phyloP scores from a whole-genome alignment of 2,329 filamentous ascomycete genomes.

The Trichocomaceae sp. region DNA sequence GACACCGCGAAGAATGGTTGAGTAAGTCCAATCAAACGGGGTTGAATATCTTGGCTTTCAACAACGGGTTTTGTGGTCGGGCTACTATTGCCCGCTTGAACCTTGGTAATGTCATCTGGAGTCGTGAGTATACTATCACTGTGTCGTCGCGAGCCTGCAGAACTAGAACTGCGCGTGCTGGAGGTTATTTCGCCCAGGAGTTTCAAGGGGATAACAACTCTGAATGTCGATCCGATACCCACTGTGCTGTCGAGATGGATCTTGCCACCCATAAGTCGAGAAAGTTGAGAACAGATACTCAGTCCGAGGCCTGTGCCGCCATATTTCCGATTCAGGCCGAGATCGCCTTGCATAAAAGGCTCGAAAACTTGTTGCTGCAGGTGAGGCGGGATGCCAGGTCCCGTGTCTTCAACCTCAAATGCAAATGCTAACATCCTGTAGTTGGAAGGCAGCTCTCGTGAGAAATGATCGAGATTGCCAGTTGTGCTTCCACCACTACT shows the following conservation, averaged over 20 bases:
- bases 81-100: constrained; percentile 16
- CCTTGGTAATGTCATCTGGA: constrained; percentile 17
- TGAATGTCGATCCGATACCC: constrained; percentile 73
- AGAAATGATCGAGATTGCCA: constrained; percentile 3
- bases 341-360: constrained; percentile 88
- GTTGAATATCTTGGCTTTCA: constrained; percentile 56
- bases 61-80: constrained; percentile 40
- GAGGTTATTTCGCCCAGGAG: constrained; percentile 63
- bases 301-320: constrained; percentile 82
- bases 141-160: constrained; percentile 25
- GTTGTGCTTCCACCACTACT: background rate
- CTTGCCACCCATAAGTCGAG: constrained; percentile 71
- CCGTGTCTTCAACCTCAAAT: constrained; percentile 83
- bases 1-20: constrained; percentile 66
- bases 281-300: constrained; percentile 83
- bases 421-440: constrained; percentile 69
- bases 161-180: constrained; percentile 23
- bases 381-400: constrained; percentile 72
- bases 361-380: constrained; percentile 83
- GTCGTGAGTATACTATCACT: constrained; percentile 24
- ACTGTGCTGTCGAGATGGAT: constrained; percentile 66
- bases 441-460: constrained; percentile 45
- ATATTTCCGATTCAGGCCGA: constrained; percentile 81
- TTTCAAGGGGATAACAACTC: constrained; percentile 71
- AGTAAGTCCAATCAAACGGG: constrained; percentile 73